A percentile compares a stretch with the other conserved stretches of the same genome.
Conservation (phyloP, 176 grass and related monocot species). For the Dendrocalamus sinicus region DNA sequence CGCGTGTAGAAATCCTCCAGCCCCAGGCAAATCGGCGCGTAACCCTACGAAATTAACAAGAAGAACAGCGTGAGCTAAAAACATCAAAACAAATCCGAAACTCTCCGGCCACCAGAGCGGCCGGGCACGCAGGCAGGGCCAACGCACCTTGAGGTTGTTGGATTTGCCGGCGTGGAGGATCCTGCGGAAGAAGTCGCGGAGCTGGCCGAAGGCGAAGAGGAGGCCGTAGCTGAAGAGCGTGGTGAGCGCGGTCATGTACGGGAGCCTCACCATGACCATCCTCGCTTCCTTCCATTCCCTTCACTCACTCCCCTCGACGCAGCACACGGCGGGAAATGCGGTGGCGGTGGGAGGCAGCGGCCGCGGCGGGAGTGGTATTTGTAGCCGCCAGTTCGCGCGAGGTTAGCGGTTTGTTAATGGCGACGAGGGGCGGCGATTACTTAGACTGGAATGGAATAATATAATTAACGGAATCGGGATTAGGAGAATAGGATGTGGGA, state of each 20-base stretch:
- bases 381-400: constrained; percentile 29
- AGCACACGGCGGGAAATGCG: not conserved
- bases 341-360: not conserved
- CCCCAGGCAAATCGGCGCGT: constrained; percentile 90
- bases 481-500: not conserved
- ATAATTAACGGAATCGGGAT: not conserved
- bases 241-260: constrained; percentile 71
- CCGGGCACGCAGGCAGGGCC: not conserved
- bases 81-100: constrained; percentile 24
- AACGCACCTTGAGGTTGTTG: constrained; percentile 68
- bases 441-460: not conserved
- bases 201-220: constrained; percentile 88
- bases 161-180: constrained; percentile 73
- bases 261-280: constrained; percentile 86
- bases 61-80: not conserved
- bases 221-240: constrained; percentile 91
- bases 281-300: not conserved
- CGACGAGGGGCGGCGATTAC: too few relatives aligned
- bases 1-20: constrained; percentile 96
- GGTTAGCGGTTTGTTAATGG: not conserved
- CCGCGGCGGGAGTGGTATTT: constrained; percentile 8
- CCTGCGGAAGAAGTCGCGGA: constrained; percentile 79
- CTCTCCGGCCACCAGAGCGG: not conserved
- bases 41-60: constrained; percentile 55
- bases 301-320: not conserved